phyloP scores from a whole-genome alignment of 495 filamentous ascomycete species.

The Cryomyces minteri region DNA sequence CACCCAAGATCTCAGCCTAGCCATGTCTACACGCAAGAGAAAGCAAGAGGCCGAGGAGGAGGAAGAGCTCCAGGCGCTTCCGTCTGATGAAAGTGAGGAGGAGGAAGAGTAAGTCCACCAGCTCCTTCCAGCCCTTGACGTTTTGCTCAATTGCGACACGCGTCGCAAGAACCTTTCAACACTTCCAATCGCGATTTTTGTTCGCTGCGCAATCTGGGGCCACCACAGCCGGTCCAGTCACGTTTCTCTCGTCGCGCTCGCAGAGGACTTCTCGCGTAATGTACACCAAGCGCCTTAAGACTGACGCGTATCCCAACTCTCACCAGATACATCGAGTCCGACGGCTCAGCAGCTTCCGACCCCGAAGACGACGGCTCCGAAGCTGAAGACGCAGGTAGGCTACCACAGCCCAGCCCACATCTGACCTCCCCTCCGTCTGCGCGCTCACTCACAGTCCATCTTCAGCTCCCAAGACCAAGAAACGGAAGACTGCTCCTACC shows the following conservation, averaged over 20 bases:
- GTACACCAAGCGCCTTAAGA: background rate
- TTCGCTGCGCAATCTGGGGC: background rate
- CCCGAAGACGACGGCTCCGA: constrained; percentile 9
- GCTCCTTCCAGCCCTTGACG: constrained; percentile 10
- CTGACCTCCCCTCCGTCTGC: background rate
- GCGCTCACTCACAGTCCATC: constrained; percentile 4
- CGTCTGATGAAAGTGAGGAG: constrained; percentile 41
- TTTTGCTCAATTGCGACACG: constrained; percentile 8
- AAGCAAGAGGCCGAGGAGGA: constrained; percentile 43
- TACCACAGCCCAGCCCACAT: too few relatives aligned
- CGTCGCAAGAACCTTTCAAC: background rate
- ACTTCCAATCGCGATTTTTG: background rate
- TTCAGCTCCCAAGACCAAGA: constrained; percentile 5
- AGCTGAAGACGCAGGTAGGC: too few relatives aligned
- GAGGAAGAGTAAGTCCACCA: constrained; percentile 40
- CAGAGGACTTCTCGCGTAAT: background rate
- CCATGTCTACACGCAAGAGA: constrained; percentile 46
- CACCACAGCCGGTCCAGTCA: too few relatives aligned
- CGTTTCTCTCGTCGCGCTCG: too few relatives aligned
- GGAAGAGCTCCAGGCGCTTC: constrained; percentile 39
- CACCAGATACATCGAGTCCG: constrained; percentile 6
- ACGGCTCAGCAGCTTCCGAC: constrained; percentile 14
- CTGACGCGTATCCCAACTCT: background rate
- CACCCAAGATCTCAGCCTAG: too few relatives aligned
- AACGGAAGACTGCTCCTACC: constrained; percentile 5